Base-by-base conservation (phyloP, 2,329 filamentous ascomycete species). In the Alternaria alternata region DNA sequence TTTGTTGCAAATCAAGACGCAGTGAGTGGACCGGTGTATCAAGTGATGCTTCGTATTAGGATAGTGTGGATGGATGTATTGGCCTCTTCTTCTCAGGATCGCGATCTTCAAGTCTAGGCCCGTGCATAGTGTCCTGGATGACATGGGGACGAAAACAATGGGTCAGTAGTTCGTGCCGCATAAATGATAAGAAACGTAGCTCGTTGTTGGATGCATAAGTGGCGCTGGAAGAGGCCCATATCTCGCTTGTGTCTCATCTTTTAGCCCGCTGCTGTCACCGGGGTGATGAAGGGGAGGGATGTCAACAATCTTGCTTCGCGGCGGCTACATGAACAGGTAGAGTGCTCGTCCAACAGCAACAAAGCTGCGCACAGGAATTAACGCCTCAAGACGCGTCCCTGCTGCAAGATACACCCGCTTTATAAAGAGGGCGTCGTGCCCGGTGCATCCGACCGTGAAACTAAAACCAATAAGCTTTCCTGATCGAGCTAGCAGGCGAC, bases 401-500 rank as follows among this genome's bases (percentile, higher is more conserved):
- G 22, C 18, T 20, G 30, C 18, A 47, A 52, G 51, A 52, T 51
- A 56, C 48, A 38, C 39, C 22, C 28, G 41, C 44, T 49, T 32
- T 52, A n/a, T 42, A 42, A 9, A 42, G 22, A 49, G 51, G 53
- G 46, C 34, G 56, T 43, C n/a, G 56, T 39, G 56, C 42, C 47
- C 43, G 56, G 39, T 30, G 51, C 47, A 39, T 56, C 49, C 54
- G 53, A 59, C 55, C 22, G 62, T 64, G 61, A 61, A 63, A 63
- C 60, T 38, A 56, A 24, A 36, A 54, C 56, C 51, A 46, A 63
- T 62, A 52, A 65, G 55, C 54, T 63, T 55, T 62, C 65, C 62
- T 57, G 51, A 65, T 62, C 38, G 16, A 59, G 67, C 56, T 67
- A 69, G 64, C 44, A 63, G 65, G 51, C 48, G 57, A 66, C 68